Evolutionary conservation across 2,329 filamentous ascomycete genomes (phyloP), one percentile per base, ranked within the genome.

Genomic region (Fusarium sp.): DNA sequence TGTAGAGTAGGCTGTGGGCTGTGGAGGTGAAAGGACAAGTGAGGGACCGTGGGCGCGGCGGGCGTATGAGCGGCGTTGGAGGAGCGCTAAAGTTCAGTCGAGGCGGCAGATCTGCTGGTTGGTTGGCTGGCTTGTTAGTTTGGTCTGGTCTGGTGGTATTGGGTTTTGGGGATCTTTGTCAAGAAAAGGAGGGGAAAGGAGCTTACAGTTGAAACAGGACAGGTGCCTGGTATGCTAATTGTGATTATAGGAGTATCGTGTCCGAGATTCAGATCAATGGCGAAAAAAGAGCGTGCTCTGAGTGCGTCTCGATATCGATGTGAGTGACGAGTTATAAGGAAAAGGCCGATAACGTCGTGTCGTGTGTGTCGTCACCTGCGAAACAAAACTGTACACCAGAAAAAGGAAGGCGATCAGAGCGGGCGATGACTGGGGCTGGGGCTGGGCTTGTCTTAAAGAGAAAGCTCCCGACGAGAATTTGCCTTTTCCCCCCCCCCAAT

Each of bases 81-180:
- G 64, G 64, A 74, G 71, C 72, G 72, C 64, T 74, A 74, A 74
- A 67, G 58, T 62, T 52, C 59, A 62, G 68, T 74, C 67, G 47
- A 74, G 60, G 71, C 68, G 63, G 71, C 60, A 69, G 67, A 74
- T 74, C 71, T 69, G 64, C 64, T 72, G 69, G 63, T 61, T 73
- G 71, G 63, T 69, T 72, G 67, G 71, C 47, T 74, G 60, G 35
- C 19, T 61, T 21, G 60, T 35, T 64, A 33, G 47, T 33, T 23
- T 50, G 30, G 47, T 50, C 16, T 54, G 52, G 71, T 59, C 60
- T 74, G 67, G 56, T 69, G 56, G 61, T 72, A 46, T 60, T 67
- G 37, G 64, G 32, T 59, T 50, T 66, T 72, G 68, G 71, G 67
- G 71, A 74, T 74, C 71, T 65, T 63, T 58, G 60, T 60, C 30